Conservation (phyloP, 108 stramenopile genomes). For the Asterionellopsis glacialis region DNA sequence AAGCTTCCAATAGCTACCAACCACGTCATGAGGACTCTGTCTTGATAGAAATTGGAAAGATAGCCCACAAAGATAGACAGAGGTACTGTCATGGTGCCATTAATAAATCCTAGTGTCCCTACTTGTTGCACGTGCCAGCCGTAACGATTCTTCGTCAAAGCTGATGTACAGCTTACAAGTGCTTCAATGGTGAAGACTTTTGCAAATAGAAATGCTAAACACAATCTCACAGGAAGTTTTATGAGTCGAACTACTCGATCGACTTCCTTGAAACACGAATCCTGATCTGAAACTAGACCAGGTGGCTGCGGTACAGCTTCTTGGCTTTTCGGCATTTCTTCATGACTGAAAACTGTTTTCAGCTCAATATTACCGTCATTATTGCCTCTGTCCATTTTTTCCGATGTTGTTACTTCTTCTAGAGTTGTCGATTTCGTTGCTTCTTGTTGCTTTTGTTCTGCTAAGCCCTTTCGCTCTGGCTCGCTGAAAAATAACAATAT, state of each 20-base stretch:
- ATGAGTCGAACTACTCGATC: slow-evolving; percentile 26
- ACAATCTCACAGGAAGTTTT: slow-evolving; percentile 50
- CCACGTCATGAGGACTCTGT: slow-evolving; percentile 49
- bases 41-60: slow-evolving; percentile 49
- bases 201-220: slow-evolving; percentile 67
- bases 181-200: slow-evolving; percentile 84
- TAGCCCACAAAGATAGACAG: slow-evolving; percentile 68
- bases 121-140: slow-evolving; percentile 76
- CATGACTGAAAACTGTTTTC: slow-evolving; percentile 21
- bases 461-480: slow-evolving; percentile 54
- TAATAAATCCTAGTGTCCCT: slow-evolving; percentile 67
- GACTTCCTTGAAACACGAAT: not conserved
- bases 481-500: slow-evolving; percentile 44
- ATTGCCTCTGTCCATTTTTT: not conserved
- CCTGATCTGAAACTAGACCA: too few species aligned
- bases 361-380: slow-evolving; percentile 13
- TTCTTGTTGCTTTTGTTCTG: slow-evolving; percentile 50
- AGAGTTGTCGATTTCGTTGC: slow-evolving; percentile 6
- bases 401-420: not conserved
- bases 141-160: slow-evolving; percentile 80
- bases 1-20: slow-evolving; percentile 37
- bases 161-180: slow-evolving; percentile 64
- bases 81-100: slow-evolving; percentile 75
- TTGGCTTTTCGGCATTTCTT: not conserved
- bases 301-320: too few species aligned